A percentile compares a stretch with the other conserved stretches of the same genome.
Evolutionary conservation across 768 basidiomycete species (phyloP).

Genomic region (Pleurotus tuber-regium): DNA sequence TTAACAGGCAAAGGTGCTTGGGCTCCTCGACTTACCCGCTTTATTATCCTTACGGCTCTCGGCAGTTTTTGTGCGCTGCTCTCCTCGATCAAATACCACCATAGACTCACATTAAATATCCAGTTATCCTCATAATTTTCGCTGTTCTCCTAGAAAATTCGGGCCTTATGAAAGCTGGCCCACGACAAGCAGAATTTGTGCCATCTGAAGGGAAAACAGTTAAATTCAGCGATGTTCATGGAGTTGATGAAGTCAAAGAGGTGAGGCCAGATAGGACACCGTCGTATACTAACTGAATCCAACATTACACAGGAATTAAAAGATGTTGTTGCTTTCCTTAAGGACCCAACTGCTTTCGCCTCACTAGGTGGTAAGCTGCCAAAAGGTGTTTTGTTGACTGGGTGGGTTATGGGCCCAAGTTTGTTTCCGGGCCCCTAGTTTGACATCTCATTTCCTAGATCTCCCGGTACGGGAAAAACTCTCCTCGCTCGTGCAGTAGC

Average conservation of each 20-base stretch:
- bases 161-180: constrained; percentile 87
- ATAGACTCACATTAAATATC: not conserved
- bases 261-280: constrained; percentile 47
- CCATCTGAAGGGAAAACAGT: constrained; percentile 77
- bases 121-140: constrained; percentile 81
- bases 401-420: constrained; percentile 32
- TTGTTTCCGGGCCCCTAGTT: not conserved
- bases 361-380: constrained; percentile 92
- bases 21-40: constrained; percentile 60
- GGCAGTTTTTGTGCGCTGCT: constrained; percentile 61
- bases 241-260: constrained; percentile 95
- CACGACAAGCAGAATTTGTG: constrained; percentile 79
- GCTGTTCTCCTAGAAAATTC: constrained; percentile 92
- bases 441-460: constrained; percentile 28
- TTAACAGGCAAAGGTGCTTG: constrained; percentile 64
- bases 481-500: constrained; percentile 96
- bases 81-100: constrained; percentile 2
- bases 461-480: constrained; percentile 96
- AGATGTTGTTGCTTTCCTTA: constrained; percentile 94
- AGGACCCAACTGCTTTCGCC: constrained; percentile 88
- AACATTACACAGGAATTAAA: constrained; percentile 70
- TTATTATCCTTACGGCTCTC: constrained; percentile 53
- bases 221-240: constrained; percentile 94
- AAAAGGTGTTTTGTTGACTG: constrained; percentile 90
- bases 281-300: too few species aligned